Evolutionary conservation across 495 filamentous ascomycete genomes (phyloP).

Genomic region (Haplographium delicatum): DNA sequence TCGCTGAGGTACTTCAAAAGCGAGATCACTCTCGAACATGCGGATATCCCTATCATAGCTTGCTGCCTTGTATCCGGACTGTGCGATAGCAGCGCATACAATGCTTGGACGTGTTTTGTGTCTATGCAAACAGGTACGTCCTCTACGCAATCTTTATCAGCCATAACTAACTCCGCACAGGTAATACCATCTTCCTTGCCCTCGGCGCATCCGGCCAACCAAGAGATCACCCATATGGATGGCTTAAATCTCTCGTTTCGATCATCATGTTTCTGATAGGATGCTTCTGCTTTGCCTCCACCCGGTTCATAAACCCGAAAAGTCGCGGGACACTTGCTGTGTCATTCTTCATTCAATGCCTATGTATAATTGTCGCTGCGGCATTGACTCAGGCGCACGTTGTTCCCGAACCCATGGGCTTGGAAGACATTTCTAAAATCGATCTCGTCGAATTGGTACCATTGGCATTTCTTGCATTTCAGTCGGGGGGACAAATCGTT

Average conservation of each 20-base stretch:
- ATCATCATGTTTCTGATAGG: conserved; percentile 52
- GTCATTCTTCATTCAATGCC: conserved; percentile 54
- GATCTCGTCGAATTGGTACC: conserved; percentile 42
- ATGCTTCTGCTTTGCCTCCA: conserved; percentile 37
- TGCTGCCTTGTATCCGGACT: conserved; percentile 54
- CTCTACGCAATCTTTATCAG: not conserved
- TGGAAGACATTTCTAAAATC: conserved; percentile 22
- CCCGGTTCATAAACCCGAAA: conserved; percentile 20
- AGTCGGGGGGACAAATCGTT: conserved; percentile 65
- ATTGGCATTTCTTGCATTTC: conserved; percentile 63
- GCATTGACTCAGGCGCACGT: conserved; percentile 47
- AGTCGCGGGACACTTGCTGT: conserved; percentile 48
- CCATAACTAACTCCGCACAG: conserved; percentile 27
- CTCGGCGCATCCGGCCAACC: conserved; percentile 54
- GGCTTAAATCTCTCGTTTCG: conserved; percentile 59
- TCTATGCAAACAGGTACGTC: conserved; percentile 53
- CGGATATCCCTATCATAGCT: conserved; percentile 49
- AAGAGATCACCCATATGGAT: conserved; percentile 48
- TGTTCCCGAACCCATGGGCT: conserved; percentile 35
- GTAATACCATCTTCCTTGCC: conserved; percentile 64
- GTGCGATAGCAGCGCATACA: conserved; percentile 57
- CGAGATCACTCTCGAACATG: conserved; percentile 38
- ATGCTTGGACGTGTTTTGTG: conserved; percentile 56
- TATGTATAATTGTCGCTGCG: conserved; percentile 53
- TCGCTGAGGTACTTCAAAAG: conserved; percentile 14